Evolutionary conservation across 257 asterid species (phyloP).

Genomic region (Solanum bulbocastanum): DNA sequence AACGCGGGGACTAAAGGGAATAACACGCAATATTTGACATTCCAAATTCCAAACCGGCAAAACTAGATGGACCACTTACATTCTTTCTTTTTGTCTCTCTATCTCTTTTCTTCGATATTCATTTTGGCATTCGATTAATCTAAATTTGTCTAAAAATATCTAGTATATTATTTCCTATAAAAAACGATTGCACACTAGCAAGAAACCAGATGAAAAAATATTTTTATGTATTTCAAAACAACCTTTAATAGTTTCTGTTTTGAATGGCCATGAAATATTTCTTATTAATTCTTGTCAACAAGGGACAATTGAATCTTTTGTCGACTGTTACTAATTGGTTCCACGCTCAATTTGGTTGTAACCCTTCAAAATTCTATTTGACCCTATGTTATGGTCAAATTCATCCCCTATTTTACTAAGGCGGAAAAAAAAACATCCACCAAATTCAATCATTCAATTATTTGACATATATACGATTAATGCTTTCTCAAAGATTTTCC

Average conservation of each 20-base stretch:
- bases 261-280: not conserved
- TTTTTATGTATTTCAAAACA: not conserved
- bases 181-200: fast-evolving
- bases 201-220: not conserved
- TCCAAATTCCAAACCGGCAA: not conserved
- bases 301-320: not conserved
- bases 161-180: not conserved
- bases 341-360: not conserved
- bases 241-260: not conserved
- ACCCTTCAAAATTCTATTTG: not conserved
- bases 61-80: constrained; percentile 13
- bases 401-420: not conserved
- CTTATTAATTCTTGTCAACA: not conserved
- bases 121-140: not conserved
- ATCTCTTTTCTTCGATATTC: not conserved
- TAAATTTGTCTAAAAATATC: fast-evolving
- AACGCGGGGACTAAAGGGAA: not conserved
- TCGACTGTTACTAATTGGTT: not conserved
- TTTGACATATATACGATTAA: not conserved
- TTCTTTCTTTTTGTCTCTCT: not conserved
- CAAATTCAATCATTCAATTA: not conserved
- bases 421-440: not conserved
- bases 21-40: not conserved
- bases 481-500: not conserved
- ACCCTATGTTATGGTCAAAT: not conserved